Conservation (phyloP, 176 grass and related monocot species). For the Juncus inflexus region DNA sequence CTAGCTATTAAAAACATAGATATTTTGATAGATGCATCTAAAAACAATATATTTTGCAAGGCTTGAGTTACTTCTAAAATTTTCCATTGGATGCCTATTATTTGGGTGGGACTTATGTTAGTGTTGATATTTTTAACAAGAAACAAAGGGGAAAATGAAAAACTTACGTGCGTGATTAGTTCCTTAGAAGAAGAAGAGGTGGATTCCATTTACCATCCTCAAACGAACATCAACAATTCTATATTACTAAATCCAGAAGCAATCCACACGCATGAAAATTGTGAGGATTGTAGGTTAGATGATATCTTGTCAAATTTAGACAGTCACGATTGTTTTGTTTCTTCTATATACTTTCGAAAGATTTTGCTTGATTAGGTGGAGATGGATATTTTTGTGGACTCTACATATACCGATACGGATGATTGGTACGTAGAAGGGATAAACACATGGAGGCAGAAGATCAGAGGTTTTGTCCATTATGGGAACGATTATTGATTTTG, state of each 20-base stretch:
- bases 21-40: too few relatives aligned
- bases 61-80: too few relatives aligned
- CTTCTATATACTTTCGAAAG: constrained; percentile 12
- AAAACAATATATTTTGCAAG: too few relatives aligned
- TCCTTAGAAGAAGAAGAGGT: constrained; percentile 20
- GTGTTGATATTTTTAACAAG: too few relatives aligned
- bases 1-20: too few relatives aligned
- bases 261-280: constrained; percentile 42
- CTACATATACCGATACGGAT: too few relatives aligned
- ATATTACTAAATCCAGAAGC: not conserved
- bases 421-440: constrained; percentile 8
- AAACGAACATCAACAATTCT: not conserved
- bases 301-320: constrained; percentile 39
- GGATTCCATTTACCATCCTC: not conserved
- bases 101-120: constrained; percentile 12
- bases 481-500: too few relatives aligned
- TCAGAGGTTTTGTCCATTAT: too few relatives aligned
- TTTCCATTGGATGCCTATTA: too few relatives aligned
- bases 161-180: constrained; percentile 9
- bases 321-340: constrained; percentile 14
- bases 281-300: constrained; percentile 71
- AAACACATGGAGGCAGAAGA: constrained; percentile 1
- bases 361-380: constrained; percentile 33
- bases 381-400: constrained; percentile 25
- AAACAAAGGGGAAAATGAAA: too few relatives aligned